Evolutionary conservation across 345 rosid genomes (phyloP).

Genomic region (Citrus glauca): DNA sequence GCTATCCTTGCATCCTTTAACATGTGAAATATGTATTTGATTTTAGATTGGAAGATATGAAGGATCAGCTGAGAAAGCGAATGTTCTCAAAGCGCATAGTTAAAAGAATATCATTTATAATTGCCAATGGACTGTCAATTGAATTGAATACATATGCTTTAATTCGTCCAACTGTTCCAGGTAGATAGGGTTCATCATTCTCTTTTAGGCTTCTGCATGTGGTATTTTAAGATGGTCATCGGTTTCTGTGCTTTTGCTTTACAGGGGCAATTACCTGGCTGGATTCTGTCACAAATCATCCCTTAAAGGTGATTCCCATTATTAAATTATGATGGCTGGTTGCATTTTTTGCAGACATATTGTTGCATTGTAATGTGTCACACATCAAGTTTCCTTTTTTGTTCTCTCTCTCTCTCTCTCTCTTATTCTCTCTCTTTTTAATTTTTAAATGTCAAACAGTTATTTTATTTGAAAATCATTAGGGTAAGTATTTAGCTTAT

Average conservation of each 20-base stretch:
- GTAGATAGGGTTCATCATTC: constrained; percentile 23
- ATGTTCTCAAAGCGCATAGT: constrained; percentile 80
- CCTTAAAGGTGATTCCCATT: constrained; percentile 58
- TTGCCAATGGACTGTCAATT: constrained; percentile 63
- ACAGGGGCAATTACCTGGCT: constrained; percentile 82
- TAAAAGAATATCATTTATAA: constrained; percentile 51
- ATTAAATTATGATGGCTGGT: neutral
- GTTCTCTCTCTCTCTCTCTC: too few relatives aligned
- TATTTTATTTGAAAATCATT: neutral
- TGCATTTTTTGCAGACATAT: neutral
- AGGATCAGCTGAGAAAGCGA: constrained; percentile 80
- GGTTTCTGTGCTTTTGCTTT: constrained; percentile 12
- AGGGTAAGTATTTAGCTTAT: neutral
- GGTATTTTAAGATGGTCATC: constrained; percentile 7
- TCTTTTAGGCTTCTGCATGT: neutral
- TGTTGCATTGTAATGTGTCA: neutral
- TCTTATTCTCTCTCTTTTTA: too few relatives aligned
- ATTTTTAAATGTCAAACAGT: neutral
- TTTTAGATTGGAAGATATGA: constrained; percentile 84
- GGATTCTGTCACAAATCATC: constrained; percentile 88
- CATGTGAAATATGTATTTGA: constrained; percentile 12
- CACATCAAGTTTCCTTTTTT: neutral
- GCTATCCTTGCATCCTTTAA: neutral
- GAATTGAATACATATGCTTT: constrained; percentile 81
- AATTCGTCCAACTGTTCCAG: constrained; percentile 78